Base-by-base conservation (phyloP, 331 rosid species). In the Prunus yedoensis region DNA sequence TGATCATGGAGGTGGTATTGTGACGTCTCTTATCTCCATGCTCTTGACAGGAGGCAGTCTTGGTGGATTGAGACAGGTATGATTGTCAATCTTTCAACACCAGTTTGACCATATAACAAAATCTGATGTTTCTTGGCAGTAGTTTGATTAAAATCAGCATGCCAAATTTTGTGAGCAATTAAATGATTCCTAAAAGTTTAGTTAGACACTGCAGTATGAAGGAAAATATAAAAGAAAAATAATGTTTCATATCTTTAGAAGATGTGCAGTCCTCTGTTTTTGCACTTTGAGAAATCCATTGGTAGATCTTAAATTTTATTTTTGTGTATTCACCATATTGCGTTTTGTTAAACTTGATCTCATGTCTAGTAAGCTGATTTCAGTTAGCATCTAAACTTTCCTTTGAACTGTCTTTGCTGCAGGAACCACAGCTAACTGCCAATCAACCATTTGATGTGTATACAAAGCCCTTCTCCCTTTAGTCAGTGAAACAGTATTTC, bases 351-450 rank as follows among this genome's bases (percentile, higher is more conserved):
- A 32, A 62, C 23, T 16, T 32, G 68, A 30, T 15, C 3, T 0
- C 41, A 62, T 10, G 3, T 62, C 46, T 15, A 3, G 1, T 20
- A 54, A 35, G 10, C 38, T 71, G 75, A 43, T 71, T 54, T 15
- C 17, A 59, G 18, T 21, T 72, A 0, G n/a, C 68, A 73, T 58
- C 12, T 58, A 52, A 53, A 52, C 65, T 53, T 17, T 50, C 15
- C 13, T 73, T 30, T 25, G 10, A 16, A 63, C 38, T 10, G 15
- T 21, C 9, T 49, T 60, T 32, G 10, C 46, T 78, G 81, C 83
- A 85, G 85, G 88, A 85, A 56, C 88, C 88, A 18, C 88, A 85
- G 50, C 23, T 85, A 23, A 78, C 85, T 20, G 79, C 88, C 18
- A 45, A 78, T 85, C 53, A 72, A 65, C 23, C 68, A 59, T 85